These are phyloP conservation scores for Saccharum officinarum DNA, from an alignment of 176 grass and related monocot genomes.

Conservation along the genomic window DNA sequence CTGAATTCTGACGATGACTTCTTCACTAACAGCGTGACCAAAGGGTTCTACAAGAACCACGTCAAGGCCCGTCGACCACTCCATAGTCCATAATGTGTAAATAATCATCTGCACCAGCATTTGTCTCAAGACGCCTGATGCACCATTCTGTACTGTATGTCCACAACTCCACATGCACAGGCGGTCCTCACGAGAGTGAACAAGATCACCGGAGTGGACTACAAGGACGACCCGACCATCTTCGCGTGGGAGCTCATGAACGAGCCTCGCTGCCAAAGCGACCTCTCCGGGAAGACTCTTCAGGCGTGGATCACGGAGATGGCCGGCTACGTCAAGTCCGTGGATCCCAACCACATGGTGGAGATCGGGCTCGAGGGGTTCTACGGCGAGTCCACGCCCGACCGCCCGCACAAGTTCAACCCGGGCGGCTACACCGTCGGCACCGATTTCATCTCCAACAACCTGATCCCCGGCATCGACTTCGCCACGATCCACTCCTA, in stretches of 20 bases:
- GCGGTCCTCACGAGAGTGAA: conserved; percentile 58
- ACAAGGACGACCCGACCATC: conserved; percentile 77
- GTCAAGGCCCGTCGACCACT: conserved; percentile 33
- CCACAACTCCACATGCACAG: conserved; percentile 12
- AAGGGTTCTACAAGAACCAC: conserved; percentile 73
- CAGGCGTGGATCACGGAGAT: conserved; percentile 72
- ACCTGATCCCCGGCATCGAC: conserved; percentile 55
- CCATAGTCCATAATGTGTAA: background rate
- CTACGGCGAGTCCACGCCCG: conserved; percentile 61
- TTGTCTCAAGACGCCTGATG: background rate
- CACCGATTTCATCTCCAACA: conserved; percentile 84
- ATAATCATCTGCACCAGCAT: background rate
- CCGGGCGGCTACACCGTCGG: conserved; percentile 58
- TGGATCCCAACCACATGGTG: conserved; percentile 78
- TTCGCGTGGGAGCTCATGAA: conserved; percentile 94
- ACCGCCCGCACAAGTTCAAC: conserved; percentile 48
- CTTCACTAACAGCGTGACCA: conserved; percentile 41
- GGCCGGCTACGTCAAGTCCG: conserved; percentile 69
- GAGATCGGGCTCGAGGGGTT: conserved; percentile 83
- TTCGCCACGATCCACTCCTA: conserved; percentile 87
- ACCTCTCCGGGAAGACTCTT: conserved; percentile 62
- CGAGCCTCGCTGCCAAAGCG: conserved; percentile 66
- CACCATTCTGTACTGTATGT: background rate
- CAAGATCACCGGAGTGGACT: conserved; percentile 56
- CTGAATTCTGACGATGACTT: conserved; percentile 63